Conservation (phyloP, 1,284 basidiomycete genomes). For the Naganishia sp. region DNA sequence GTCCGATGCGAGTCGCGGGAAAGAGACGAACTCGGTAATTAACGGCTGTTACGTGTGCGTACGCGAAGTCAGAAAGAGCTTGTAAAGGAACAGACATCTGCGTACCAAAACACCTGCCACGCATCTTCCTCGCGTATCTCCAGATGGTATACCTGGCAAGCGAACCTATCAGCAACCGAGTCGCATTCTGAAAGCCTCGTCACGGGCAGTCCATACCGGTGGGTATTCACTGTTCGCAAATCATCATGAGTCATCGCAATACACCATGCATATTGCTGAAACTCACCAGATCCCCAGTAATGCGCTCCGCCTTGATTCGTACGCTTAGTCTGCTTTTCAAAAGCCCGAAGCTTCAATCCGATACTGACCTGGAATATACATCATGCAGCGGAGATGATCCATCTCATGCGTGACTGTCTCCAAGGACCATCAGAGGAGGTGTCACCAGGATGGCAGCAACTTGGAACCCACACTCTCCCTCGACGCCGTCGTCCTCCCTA, state of each 20-base stretch:
- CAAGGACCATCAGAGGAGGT: constrained; percentile 31
- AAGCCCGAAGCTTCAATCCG: constrained; percentile 12
- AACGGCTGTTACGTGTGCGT: constrained; percentile 60
- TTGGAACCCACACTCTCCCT: constrained; percentile 40
- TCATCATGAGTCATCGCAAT: background rate
- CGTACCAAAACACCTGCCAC: constrained; percentile 77
- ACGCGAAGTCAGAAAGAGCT: background rate
- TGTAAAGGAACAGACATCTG: constrained; percentile 15
- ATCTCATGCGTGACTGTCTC: constrained; percentile 62
- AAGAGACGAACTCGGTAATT: constrained; percentile 70
- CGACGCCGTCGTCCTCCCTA: constrained; percentile 12
- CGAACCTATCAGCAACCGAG: background rate
- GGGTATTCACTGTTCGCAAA: constrained; percentile 26
- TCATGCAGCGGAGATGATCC: constrained; percentile 81
- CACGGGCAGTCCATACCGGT: constrained; percentile 40
- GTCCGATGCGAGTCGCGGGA: background rate
- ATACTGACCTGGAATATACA: constrained; percentile 75
- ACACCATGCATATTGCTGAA: constrained; percentile 29
- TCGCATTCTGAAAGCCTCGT: background rate
- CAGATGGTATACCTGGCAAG: constrained; percentile 70
- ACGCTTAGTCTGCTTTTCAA: background rate
- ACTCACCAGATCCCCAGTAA: constrained; percentile 60
- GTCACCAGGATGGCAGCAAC: background rate
- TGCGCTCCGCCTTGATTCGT: constrained; percentile 45
- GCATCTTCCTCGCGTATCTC: constrained; percentile 83